Conservation (phyloP, 129 eudicot genomes). For the Silybum marianum region DNA sequence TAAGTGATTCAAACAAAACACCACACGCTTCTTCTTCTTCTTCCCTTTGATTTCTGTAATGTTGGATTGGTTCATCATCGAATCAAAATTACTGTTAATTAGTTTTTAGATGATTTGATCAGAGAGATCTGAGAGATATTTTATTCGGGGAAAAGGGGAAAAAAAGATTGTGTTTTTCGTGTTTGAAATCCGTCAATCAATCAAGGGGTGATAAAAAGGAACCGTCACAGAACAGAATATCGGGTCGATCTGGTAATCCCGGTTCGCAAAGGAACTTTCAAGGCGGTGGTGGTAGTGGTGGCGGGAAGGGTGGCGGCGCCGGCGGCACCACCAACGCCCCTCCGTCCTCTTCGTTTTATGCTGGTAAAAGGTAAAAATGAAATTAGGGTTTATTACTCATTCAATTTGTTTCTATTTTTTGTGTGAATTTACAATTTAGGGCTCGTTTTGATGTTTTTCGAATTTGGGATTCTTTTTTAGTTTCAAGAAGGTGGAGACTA, state of each 20-base stretch:
- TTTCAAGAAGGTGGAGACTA: constrained; percentile 58
- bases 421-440: constrained; percentile 31
- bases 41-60: not conserved
- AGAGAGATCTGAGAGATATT: constrained; percentile 36
- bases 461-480: constrained; percentile 34
- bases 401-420: not conserved
- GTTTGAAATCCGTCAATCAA: constrained; percentile 80
- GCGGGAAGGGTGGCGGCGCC: constrained; percentile 58
- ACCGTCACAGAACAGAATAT: constrained; percentile 57
- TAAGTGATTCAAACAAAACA: constrained; percentile 29
- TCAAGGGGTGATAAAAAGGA: constrained; percentile 78
- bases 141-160: not conserved
- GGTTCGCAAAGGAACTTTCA: constrained; percentile 53
- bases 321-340: constrained; percentile 54
- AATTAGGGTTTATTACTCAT: constrained; percentile 16
- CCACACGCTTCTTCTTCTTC: constrained; percentile 21
- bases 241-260: constrained; percentile 64
- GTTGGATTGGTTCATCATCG: constrained; percentile 18
- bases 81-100: not conserved
- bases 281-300: constrained; percentile 62
- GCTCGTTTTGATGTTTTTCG: constrained; percentile 8
- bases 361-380: constrained; percentile 51
- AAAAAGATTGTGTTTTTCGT: constrained; percentile 16
- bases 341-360: constrained; percentile 35
- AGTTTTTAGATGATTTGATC: constrained; percentile 13